Conservation (phyloP, 371 early-diverging fungal genomes). For the Mucor mucedo region DNA sequence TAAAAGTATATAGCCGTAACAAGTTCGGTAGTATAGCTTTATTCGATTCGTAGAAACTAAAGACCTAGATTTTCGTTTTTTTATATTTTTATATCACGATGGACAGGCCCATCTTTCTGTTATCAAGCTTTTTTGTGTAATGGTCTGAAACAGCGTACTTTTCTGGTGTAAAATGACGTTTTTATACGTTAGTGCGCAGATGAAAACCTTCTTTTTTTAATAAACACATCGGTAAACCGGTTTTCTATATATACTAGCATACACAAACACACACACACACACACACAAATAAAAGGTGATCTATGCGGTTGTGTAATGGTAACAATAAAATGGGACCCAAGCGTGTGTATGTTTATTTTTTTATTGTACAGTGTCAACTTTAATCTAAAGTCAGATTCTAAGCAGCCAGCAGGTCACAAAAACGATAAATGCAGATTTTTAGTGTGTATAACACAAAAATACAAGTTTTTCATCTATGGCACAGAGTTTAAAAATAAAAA, state of each 20-base stretch:
- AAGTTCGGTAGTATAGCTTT: too few relatives aligned
- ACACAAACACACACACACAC: neutral
- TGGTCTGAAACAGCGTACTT: neutral
- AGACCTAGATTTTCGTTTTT: neutral
- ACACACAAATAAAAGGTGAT: neutral
- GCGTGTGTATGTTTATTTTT: neutral
- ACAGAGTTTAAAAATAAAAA: too few relatives aligned
- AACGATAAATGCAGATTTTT: too few relatives aligned
- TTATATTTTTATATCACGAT: neutral
- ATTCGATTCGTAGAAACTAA: too few relatives aligned
- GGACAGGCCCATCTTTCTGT: neutral
- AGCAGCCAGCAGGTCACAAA: too few relatives aligned
- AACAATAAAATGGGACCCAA: neutral
- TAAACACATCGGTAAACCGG: neutral
- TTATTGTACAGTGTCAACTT: neutral
- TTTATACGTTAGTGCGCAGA: neutral
- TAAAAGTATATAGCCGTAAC: neutral
- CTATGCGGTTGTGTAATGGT: neutral
- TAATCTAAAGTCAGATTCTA: too few relatives aligned
- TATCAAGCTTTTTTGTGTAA: conserved; percentile 1
- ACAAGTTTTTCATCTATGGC: too few relatives aligned
- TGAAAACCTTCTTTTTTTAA: neutral
- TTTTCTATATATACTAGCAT: neutral
- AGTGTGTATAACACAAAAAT: too few relatives aligned
- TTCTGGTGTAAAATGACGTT: neutral